phyloP scores from a whole-genome alignment of 1,139 yeast genomes.

The Nakaseomyces delphensis region DNA sequence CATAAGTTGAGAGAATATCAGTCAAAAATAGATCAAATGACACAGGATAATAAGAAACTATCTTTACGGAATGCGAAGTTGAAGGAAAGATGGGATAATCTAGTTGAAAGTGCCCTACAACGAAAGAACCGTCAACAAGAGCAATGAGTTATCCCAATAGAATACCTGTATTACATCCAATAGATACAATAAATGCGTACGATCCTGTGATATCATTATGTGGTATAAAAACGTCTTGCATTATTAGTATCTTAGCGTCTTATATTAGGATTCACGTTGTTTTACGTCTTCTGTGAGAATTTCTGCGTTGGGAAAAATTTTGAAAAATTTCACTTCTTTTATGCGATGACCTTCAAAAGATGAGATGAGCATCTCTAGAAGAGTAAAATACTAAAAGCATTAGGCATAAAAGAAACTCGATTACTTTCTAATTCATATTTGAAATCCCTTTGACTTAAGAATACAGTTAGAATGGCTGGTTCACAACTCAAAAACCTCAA shows the following conservation, averaged over 20 bases:
- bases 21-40: slow-evolving; percentile 23
- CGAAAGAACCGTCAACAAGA: slow-evolving; percentile 26
- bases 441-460: background rate
- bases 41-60: slow-evolving; percentile 31
- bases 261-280: no score
- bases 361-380: background rate
- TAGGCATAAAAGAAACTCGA: no score
- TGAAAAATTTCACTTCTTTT: slow-evolving; percentile 1
- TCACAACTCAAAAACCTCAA: slow-evolving; percentile 80
- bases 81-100: slow-evolving; percentile 41
- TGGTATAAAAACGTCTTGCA: no score
- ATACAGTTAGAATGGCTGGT: slow-evolving; percentile 54
- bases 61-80: slow-evolving; percentile 35
- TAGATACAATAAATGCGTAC: background rate
- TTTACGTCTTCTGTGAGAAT: background rate
- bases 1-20: slow-evolving; percentile 28
- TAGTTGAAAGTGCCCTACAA: slow-evolving; percentile 41
- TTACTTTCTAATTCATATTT: no score
- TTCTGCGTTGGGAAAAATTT: background rate
- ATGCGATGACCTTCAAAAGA: slow-evolving; percentile 1
- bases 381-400: no score
- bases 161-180: background rate
- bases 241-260: no score
- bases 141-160: slow-evolving; percentile 4
- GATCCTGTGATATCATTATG: no score